Conservation (phyloP, 192 early-diverging fungal genomes). For the Dissophora globulifera region DNA sequence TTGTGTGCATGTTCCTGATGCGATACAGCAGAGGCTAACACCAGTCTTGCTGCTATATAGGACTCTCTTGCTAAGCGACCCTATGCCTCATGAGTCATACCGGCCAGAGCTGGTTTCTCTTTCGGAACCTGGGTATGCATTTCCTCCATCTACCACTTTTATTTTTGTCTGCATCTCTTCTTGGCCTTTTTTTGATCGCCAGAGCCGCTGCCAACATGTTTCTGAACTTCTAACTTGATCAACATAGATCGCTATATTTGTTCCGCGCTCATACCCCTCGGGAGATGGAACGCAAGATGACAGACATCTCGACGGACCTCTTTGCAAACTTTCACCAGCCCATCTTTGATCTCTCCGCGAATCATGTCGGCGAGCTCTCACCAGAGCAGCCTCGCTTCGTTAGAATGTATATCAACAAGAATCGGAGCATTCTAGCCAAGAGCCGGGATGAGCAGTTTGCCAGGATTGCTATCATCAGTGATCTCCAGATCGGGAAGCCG, state of each 20-base stretch:
- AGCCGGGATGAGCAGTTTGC: slow-evolving; percentile 48
- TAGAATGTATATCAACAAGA: slow-evolving; percentile 47
- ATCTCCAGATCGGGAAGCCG: slow-evolving; percentile 32
- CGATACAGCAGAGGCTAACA: too few relatives aligned
- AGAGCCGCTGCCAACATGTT: too few relatives aligned
- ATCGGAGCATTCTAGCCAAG: slow-evolving; percentile 41
- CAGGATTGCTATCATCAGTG: slow-evolving; percentile 37
- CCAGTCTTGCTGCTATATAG: neutral
- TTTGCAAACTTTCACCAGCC: slow-evolving; percentile 43
- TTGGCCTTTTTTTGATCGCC: too few relatives aligned
- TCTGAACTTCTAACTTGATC: neutral
- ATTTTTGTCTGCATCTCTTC: neutral
- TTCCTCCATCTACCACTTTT: too few relatives aligned
- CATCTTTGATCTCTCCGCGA: slow-evolving; percentile 24
- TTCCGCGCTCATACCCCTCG: slow-evolving; percentile 46
- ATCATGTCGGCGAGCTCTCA: slow-evolving; percentile 31
- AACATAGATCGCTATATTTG: slow-evolving; percentile 30
- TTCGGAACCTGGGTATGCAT: slow-evolving; percentile 30
- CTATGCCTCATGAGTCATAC: slow-evolving; percentile 33
- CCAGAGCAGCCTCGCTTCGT: slow-evolving; percentile 36
- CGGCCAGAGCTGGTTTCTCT: slow-evolving; percentile 34
- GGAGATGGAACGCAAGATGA: slow-evolving; percentile 54
- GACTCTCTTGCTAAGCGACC: slow-evolving; percentile 5
- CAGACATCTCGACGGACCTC: slow-evolving; percentile 45
- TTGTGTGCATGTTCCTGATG: too few relatives aligned